Evolutionary conservation across 345 rosid genomes (phyloP).

Genomic region (Euclidium syriacum): DNA sequence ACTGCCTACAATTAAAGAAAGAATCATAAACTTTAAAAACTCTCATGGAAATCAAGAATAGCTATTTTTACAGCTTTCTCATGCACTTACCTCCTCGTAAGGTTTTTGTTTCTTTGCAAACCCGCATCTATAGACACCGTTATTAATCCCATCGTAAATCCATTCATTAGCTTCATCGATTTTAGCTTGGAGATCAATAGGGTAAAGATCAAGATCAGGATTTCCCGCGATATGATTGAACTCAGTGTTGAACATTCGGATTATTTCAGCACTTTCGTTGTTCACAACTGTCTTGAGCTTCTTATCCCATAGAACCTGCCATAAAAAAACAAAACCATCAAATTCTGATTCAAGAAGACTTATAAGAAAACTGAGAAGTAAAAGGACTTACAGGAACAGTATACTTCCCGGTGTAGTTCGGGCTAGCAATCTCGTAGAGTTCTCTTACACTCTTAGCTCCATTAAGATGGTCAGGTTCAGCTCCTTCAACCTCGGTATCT

Average conservation of each 20-base stretch:
- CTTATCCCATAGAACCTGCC: slow-evolving; percentile 56
- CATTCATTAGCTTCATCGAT: slow-evolving; percentile 45
- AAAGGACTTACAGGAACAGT: slow-evolving; percentile 75
- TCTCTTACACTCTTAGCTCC: slow-evolving; percentile 74
- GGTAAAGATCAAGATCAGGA: slow-evolving; percentile 46
- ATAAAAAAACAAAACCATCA: slow-evolving; percentile 11
- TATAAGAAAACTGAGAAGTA: not conserved
- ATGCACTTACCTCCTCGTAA: slow-evolving; percentile 49
- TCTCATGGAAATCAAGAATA: not conserved
- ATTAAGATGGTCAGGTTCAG: slow-evolving; percentile 66
- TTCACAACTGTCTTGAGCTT: slow-evolving; percentile 55
- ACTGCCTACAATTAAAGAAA: slow-evolving; percentile 62
- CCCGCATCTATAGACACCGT: slow-evolving; percentile 49
- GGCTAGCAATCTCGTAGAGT: slow-evolving; percentile 75
- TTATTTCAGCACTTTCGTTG: slow-evolving; percentile 55
- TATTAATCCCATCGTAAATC: slow-evolving; percentile 45
- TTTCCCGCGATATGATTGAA: slow-evolving; percentile 46
- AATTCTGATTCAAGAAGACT: slow-evolving; percentile 16
- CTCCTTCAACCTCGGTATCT: slow-evolving; percentile 61
- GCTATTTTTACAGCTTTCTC: not conserved
- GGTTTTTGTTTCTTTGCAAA: slow-evolving; percentile 53
- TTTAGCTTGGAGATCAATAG: slow-evolving; percentile 33
- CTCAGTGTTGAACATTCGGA: slow-evolving; percentile 47
- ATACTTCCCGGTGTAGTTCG: slow-evolving; percentile 71
- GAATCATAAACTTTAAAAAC: not conserved